These are phyloP conservation scores for Neonectria hederae DNA, from an alignment of 2,329 filamentous ascomycete genomes.

Conservation along the genomic window DNA sequence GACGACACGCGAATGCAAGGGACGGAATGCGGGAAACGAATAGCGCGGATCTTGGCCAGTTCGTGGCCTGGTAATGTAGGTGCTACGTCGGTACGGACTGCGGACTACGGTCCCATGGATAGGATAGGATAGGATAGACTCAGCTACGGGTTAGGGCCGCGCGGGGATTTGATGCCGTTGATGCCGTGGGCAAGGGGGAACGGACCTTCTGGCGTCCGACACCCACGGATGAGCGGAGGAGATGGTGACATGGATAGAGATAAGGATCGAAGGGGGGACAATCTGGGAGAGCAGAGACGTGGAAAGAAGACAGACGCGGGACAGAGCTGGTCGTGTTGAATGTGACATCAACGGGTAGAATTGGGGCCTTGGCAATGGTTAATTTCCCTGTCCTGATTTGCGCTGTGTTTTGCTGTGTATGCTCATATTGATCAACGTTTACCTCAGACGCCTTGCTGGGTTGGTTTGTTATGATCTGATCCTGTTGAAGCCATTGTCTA, in stretches of 20 bases:
- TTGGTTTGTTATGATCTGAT: slow-evolving; percentile 3
- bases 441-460: neutral
- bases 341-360: neutral
- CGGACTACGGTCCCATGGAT: too few species aligned
- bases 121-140: neutral
- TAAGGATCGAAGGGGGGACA: neutral
- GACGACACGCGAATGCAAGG: slow-evolving; percentile 1
- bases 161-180: neutral
- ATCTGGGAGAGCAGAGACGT: neutral
- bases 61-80: neutral
- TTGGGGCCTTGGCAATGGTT: neutral
- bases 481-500: neutral
- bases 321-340: slow-evolving; percentile 4
- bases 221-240: neutral
- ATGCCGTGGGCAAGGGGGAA: neutral
- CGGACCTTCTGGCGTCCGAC: neutral
- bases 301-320: neutral
- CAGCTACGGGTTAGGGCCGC: neutral
- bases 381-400: neutral
- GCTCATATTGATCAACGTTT: neutral
- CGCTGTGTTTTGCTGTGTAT: neutral
- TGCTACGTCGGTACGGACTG: too few species aligned
- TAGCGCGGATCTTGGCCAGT: neutral
- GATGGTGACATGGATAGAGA: neutral
- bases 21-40: neutral